Conservation (phyloP, 306 rosid species). For the Cicer cuneatum region DNA sequence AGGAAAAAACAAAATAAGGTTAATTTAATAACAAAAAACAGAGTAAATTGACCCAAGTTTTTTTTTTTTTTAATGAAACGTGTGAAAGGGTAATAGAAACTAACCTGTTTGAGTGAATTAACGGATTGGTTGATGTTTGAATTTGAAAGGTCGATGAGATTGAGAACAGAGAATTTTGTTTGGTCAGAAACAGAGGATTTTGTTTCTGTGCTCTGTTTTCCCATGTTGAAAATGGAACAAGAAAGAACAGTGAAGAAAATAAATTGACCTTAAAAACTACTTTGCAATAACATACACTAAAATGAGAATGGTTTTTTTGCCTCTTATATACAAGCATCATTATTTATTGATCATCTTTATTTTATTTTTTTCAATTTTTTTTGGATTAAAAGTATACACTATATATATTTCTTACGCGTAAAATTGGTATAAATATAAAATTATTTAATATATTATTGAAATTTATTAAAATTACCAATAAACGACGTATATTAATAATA, state of each 20-base stretch:
- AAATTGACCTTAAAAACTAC: conserved; percentile 28
- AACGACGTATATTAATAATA: too few species aligned
- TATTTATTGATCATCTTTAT: too few species aligned
- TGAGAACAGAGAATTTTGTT: conserved; percentile 58
- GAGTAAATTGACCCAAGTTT: conserved; percentile 3
- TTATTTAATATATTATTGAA: too few species aligned
- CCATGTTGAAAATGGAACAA: conserved; percentile 53
- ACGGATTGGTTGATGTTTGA: conserved; percentile 68
- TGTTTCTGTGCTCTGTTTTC: conserved; percentile 40
- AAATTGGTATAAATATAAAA: too few species aligned
- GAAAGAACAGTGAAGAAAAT: neutral
- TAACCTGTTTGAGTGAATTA: conserved; percentile 77
- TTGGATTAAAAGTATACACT: too few species aligned
- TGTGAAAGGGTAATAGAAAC: neutral
- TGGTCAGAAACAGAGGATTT: conserved; percentile 32
- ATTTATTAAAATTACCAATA: too few species aligned
- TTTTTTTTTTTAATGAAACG: neutral
- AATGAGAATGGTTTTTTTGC: conserved; percentile 1
- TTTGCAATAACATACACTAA: neutral
- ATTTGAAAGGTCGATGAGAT: conserved; percentile 73
- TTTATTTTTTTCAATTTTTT: too few species aligned
- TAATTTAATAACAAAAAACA: neutral
- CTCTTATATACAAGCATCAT: neutral
- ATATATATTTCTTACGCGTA: too few species aligned
- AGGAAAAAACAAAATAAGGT: neutral